These are phyloP conservation scores for Tritrichomonas foetus DNA, from an alignment of 208 protist species.

Conservation along the genomic window DNA sequence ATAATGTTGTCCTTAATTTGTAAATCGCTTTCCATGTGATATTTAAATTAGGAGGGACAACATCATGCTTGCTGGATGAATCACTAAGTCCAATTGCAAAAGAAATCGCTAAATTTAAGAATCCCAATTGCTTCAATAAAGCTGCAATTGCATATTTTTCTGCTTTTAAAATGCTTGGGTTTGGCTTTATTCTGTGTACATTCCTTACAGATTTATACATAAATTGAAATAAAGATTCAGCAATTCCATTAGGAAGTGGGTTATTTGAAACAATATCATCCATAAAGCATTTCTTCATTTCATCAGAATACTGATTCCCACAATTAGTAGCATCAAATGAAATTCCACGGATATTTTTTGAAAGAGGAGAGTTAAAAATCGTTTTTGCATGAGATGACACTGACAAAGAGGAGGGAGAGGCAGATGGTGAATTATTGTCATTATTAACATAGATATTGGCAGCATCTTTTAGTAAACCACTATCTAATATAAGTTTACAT, in stretches of 20 bases:
- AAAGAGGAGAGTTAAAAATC: too few relatives aligned
- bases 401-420: not conserved
- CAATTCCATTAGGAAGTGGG: not conserved
- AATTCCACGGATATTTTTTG: too few relatives aligned
- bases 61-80: not conserved
- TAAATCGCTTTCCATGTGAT: not conserved
- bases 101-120: not conserved
- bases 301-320: not conserved
- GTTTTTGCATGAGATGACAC: not conserved
- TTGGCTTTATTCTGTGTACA: not conserved
- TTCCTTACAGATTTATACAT: not conserved
- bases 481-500: not conserved
- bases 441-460: not conserved
- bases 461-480: not conserved
- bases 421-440: not conserved
- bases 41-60: not conserved
- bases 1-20: not conserved
- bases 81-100: not conserved
- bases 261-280: not conserved
- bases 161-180: not conserved
- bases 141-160: not conserved
- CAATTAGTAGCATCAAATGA: not conserved
- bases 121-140: not conserved
- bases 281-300: not conserved
- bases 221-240: not conserved